Percentiles rank a stretch among this genome's conserved stretches.
phyloP scores from a whole-genome alignment of 1,284 basidiomycete genomes.

The Leccinum subrobustum region DNA sequence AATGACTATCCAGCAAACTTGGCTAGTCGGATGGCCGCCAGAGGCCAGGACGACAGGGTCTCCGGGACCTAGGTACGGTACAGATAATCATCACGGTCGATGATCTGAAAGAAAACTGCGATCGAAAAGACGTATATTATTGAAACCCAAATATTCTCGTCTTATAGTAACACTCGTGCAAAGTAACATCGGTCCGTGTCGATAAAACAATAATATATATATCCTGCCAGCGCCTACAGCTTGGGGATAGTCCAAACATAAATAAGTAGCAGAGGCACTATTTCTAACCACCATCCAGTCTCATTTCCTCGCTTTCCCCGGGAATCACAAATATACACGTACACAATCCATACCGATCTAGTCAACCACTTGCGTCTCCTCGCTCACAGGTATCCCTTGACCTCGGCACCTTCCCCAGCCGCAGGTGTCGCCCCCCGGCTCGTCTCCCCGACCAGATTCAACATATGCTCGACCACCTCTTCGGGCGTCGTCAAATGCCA shows the following conservation, averaged over 20 bases:
- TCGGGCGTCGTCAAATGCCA: conserved; percentile 86
- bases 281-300: not conserved
- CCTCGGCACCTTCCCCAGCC: conserved; percentile 1
- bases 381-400: conserved; percentile 24
- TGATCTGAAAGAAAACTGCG: not conserved
- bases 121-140: not conserved
- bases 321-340: not conserved
- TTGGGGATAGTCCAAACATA: not conserved
- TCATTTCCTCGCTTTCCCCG: not conserved
- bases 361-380: not conserved
- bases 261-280: not conserved
- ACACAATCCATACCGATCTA: not conserved
- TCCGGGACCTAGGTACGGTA: not conserved
- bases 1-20: not conserved
- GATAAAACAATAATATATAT: not conserved
- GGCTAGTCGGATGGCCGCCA: not conserved
- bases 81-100: not conserved
- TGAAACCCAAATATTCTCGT: not conserved
- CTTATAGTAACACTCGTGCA: not conserved
- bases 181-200: not conserved
- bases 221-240: not conserved
- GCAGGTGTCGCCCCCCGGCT: not conserved
- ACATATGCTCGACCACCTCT: conserved; percentile 73
- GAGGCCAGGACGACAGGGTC: not conserved
- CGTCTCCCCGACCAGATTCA: conserved; percentile 44